Percentiles rank a stretch among this genome's conserved stretches.
These are phyloP conservation scores for Arthrobotrys pseudoclavata DNA, from an alignment of 2,329 filamentous ascomycete genomes.

Conservation along the genomic window DNA sequence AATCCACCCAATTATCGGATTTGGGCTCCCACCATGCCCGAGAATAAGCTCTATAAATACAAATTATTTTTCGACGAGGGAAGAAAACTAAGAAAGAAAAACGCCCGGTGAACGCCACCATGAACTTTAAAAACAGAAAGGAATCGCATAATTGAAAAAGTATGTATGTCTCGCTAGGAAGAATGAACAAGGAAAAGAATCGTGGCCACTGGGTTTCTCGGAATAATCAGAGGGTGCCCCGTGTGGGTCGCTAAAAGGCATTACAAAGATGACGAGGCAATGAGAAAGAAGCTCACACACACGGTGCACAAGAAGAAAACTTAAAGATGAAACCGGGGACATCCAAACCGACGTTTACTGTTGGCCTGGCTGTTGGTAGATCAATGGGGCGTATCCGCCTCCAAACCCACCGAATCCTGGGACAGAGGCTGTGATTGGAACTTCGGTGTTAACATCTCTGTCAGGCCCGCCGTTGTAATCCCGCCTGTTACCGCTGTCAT, in stretches of 20 bases:
- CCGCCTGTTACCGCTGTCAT: conserved; percentile 38
- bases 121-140: conserved; percentile 15
- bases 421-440: conserved; percentile 37
- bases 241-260: conserved; percentile 13
- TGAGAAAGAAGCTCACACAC: background rate
- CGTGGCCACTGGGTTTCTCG: conserved; percentile 18
- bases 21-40: background rate
- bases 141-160: conserved; percentile 21
- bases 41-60: conserved; percentile 37
- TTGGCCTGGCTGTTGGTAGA: conserved; percentile 58
- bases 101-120: conserved; percentile 45
- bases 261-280: conserved; percentile 13
- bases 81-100: conserved; percentile 22
- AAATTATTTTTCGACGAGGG: conserved; percentile 18
- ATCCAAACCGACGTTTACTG: conserved; percentile 19
- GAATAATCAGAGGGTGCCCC: background rate
- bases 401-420: conserved; percentile 51
- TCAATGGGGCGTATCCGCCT: conserved; percentile 43
- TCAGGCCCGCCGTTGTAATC: conserved; percentile 50
- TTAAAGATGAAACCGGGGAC: background rate
- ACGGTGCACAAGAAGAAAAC: background rate
- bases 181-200: conserved; percentile 49
- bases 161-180: conserved; percentile 34
- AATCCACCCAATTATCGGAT: background rate
- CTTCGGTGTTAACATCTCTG: conserved; percentile 44